Conservation (phyloP, 495 filamentous ascomycete species). For the Daldinia loculata region DNA sequence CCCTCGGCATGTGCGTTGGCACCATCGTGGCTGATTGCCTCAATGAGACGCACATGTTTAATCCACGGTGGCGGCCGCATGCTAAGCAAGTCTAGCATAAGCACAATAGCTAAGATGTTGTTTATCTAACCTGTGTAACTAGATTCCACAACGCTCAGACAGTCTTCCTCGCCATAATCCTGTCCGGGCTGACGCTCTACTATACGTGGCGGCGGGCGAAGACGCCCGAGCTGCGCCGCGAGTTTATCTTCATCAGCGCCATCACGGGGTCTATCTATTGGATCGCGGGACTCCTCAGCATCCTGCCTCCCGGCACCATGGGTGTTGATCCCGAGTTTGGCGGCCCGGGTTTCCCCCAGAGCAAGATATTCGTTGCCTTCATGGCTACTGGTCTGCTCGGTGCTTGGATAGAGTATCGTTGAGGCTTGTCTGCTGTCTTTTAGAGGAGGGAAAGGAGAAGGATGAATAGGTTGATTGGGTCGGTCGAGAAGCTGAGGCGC, state of each 20-base stretch:
- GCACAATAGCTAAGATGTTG: neutral
- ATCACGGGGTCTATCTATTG: slow-evolving; percentile 62
- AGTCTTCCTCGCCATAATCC: slow-evolving; percentile 56
- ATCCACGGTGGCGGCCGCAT: slow-evolving; percentile 64
- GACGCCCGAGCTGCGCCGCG: slow-evolving; percentile 38
- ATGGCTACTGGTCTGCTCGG: slow-evolving; percentile 45
- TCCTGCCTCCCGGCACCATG: slow-evolving; percentile 59
- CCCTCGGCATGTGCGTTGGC: slow-evolving; percentile 53
- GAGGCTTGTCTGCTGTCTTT: neutral
- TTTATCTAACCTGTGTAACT: neutral
- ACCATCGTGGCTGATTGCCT: slow-evolving; percentile 56
- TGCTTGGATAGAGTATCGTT: slow-evolving; percentile 44
- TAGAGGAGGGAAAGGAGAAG: neutral
- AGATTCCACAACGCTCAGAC: slow-evolving; percentile 67
- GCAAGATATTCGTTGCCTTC: slow-evolving; percentile 48
- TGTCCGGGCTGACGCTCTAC: slow-evolving; percentile 58
- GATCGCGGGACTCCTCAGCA: slow-evolving; percentile 56
- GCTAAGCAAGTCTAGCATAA: slow-evolving; percentile 50
- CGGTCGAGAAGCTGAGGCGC: neutral
- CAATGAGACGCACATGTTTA: slow-evolving; percentile 63
- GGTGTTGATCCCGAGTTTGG: slow-evolving; percentile 65
- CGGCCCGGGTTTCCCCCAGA: slow-evolving; percentile 59
- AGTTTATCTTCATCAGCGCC: slow-evolving; percentile 50
- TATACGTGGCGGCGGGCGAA: slow-evolving; percentile 54
- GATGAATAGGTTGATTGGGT: neutral